A percentile compares a stretch with the other conserved stretches of the same genome.
Conservation (phyloP, 2,329 filamentous ascomycete species). For the Aaosphaeria arxii region DNA sequence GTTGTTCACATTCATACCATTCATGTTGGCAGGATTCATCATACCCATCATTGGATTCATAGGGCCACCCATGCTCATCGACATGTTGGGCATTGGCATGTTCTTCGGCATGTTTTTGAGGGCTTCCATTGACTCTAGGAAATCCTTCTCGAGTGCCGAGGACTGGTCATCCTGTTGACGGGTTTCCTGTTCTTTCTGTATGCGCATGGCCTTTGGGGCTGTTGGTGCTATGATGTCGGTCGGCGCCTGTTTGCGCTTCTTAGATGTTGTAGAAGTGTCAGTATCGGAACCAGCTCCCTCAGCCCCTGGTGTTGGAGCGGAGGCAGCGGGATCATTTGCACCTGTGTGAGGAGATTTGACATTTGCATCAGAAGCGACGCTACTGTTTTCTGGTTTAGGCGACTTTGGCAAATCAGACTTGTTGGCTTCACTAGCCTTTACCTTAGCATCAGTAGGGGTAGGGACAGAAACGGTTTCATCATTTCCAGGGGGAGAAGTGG, state of each 20-base stretch:
- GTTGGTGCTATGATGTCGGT: conserved; percentile 54
- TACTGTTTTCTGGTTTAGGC: conserved; percentile 12
- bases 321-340: conserved; percentile 20
- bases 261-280: conserved; percentile 44
- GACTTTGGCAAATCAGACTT: conserved; percentile 11
- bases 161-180: conserved; percentile 54
- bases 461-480: conserved; percentile 21
- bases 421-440: conserved; percentile 18
- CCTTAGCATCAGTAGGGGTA: conserved; percentile 15
- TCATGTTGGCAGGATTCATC: conserved; percentile 36
- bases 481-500: conserved; percentile 22
- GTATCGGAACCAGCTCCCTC: conserved; percentile 32
- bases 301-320: conserved; percentile 26
- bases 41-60: conserved; percentile 38
- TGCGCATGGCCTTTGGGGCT: conserved; percentile 46
- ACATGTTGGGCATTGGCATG: conserved; percentile 17
- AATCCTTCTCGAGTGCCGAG: conserved; percentile 36
- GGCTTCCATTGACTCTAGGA: conserved; percentile 46
- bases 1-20: conserved; percentile 32
- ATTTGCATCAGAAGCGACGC: conserved; percentile 15
- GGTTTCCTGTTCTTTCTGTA: conserved; percentile 31
- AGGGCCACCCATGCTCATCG: conserved; percentile 45
- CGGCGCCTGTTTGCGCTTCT: conserved; percentile 78
- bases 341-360: conserved; percentile 20
- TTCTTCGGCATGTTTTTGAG: conserved; percentile 32